phyloP scores from a whole-genome alignment of 441 rosid species.

The Hura crepitans region DNA sequence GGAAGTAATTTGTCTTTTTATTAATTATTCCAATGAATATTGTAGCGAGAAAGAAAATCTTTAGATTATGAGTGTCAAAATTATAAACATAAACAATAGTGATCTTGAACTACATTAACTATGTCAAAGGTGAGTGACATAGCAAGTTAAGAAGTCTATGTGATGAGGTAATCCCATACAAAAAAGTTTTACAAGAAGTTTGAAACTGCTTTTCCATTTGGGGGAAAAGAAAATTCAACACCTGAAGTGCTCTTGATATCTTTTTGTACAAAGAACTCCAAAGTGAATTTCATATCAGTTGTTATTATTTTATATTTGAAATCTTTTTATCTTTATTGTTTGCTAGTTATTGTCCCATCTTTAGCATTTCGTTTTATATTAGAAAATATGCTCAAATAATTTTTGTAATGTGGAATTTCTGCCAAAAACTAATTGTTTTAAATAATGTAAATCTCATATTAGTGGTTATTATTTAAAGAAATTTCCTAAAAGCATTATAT shows the following conservation, averaged over 20 bases:
- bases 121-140: background rate
- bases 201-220: background rate
- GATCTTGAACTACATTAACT: background rate
- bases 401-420: too few species aligned
- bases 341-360: background rate
- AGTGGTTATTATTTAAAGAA: too few species aligned
- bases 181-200: background rate
- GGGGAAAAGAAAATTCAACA: background rate
- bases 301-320: too few species aligned
- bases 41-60: background rate
- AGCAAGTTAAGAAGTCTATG: background rate
- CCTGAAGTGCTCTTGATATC: background rate
- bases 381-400: background rate
- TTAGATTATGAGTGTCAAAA: background rate
- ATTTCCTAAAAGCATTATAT: background rate
- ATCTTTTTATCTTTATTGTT: background rate
- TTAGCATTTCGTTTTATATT: background rate
- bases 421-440: too few species aligned
- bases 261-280: background rate
- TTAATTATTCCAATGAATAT: background rate
- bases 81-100: background rate
- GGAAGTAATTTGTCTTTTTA: background rate
- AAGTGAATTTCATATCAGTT: too few species aligned
- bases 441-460: too few species aligned
- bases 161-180: background rate